Evolutionary conservation across 176 grass and related monocot genomes (phyloP).

Genomic region (Secale cereale): DNA sequence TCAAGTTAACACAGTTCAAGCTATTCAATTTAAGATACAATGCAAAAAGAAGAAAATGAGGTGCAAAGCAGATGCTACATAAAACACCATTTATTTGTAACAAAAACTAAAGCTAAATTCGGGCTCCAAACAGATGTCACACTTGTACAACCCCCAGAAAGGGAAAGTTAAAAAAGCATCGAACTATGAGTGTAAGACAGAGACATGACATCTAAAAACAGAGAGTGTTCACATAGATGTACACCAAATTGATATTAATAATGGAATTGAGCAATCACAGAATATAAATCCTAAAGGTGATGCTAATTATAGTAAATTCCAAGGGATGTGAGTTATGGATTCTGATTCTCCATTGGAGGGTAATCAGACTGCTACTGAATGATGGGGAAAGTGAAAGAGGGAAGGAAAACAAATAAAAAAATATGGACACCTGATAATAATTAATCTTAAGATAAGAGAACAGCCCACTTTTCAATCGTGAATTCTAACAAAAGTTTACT

Average conservation of each 20-base stretch:
- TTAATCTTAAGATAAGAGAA: neutral
- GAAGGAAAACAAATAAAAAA: constrained; percentile 12
- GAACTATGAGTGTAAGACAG: neutral
- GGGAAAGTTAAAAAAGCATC: neutral
- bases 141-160: neutral
- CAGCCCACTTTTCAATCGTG: neutral
- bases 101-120: neutral
- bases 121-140: neutral
- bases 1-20: neutral
- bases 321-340: neutral
- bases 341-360: neutral
- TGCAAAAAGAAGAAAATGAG: neutral
- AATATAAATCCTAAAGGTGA: neutral
- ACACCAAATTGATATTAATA: neutral
- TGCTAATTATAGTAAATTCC: neutral
- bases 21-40: neutral
- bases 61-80: neutral
- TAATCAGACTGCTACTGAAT: neutral
- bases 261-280: neutral
- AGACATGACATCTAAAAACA: neutral
- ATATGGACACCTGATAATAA: neutral
- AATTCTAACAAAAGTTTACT: neutral
- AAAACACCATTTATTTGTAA: neutral
- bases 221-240: neutral
- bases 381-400: neutral